These are phyloP conservation scores for Coccomyxa sp. DNA, from an alignment of 139 green algal genomes.

Conservation along the genomic window DNA sequence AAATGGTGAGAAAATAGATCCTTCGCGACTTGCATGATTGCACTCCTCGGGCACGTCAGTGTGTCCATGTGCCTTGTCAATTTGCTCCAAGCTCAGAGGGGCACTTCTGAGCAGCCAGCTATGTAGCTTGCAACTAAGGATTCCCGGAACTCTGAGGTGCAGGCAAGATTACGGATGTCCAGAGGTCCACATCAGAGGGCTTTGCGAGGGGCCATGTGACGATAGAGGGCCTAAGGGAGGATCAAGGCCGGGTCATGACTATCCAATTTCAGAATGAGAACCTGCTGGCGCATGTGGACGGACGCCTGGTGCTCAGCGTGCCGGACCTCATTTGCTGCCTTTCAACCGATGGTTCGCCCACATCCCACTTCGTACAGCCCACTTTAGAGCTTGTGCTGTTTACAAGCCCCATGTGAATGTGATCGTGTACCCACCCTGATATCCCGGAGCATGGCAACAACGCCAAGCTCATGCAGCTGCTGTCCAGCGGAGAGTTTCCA, in stretches of 20 bases:
- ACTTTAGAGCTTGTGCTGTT: background rate
- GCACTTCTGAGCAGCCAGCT: background rate
- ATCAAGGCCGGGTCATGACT: background rate
- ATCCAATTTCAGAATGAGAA: slow-evolving; percentile 46
- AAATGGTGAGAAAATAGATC: background rate
- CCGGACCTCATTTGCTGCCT: slow-evolving; percentile 47
- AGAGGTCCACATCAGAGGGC: slow-evolving; percentile 20
- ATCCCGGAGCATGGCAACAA: background rate
- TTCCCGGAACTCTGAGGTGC: background rate
- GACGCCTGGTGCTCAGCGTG: slow-evolving; percentile 15
- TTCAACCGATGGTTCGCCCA: slow-evolving; percentile 17
- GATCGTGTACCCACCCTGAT: too few relatives aligned
- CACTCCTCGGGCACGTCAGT: background rate
- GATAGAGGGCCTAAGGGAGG: slow-evolving; percentile 7
- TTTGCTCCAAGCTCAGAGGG: background rate
- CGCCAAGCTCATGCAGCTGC: background rate
- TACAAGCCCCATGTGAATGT: background rate
- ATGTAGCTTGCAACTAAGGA: too few relatives aligned
- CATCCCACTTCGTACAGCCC: background rate
- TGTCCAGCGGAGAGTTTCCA: background rate
- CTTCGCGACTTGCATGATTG: background rate
- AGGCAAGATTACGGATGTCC: slow-evolving; percentile 32
- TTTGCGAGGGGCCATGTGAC: slow-evolving; percentile 21
- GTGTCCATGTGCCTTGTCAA: too few relatives aligned
- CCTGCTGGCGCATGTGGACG: slow-evolving; percentile 17